Evolutionary conservation across 2,329 filamentous ascomycete species (phyloP), one percentile per base, ranked within the genome.

Genomic region (Fusarium sp.): DNA sequence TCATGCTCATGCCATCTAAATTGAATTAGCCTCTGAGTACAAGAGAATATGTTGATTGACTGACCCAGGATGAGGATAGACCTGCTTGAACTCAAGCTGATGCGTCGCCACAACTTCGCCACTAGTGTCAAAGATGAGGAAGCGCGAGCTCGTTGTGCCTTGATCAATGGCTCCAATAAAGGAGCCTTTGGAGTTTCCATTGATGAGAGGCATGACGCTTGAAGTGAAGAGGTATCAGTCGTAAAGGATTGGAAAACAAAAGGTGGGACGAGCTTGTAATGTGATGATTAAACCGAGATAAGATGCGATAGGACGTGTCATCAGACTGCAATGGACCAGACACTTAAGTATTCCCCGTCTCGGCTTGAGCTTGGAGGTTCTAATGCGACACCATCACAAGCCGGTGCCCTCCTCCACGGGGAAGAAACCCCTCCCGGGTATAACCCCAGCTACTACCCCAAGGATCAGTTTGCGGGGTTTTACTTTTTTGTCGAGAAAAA

Each of bases 1-100:
- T 96, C 93, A 82, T 96, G 94, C 83, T 97, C 94, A 83, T 96
- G 93, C 94, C 93, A 96, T 81, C 93, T 95, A 35, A 64, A 22
- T 24, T 24, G 37, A 56, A 45, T 65, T 20, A 59, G 20, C 11
- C 7, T 56, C 52, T 33, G 10, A 8, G 31, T 37, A 20, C 35
- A 56, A 10, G 9, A 54, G 14, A 8, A 45, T 6, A 31, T 14
- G 27, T 11, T 3, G 20, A 45, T 37, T 18, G 13, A 62, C 88
- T 85, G 84, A 94, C 92, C 94, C 93, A 77, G 94, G 90, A 67
- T 94, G 88, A 45, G 93, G 92, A 82, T 95, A 94, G 70, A 91
- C 88, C 80, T 95, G 93, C 75, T 87, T 89, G 80, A 95, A 94
- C 81, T 95, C 93, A 67, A 93, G 88, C 83, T 95, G 93, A 80